Conservation (phyloP, 306 rosid genomes). For the Delonix regia region DNA sequence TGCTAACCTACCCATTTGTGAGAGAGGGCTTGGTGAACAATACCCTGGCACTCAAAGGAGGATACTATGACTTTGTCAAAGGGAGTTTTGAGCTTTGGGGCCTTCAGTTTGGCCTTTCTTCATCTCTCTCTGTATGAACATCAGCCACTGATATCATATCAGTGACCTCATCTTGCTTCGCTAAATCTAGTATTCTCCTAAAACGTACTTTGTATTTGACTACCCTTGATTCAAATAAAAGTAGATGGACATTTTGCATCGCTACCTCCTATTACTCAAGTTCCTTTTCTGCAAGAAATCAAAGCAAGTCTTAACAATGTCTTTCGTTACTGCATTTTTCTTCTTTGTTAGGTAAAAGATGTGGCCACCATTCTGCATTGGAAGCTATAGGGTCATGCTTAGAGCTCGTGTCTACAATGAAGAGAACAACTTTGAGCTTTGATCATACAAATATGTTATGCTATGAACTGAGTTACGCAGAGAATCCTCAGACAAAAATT, state of each 20-base stretch:
- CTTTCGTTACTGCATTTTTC: constrained; percentile 51
- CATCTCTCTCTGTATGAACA: constrained; percentile 87
- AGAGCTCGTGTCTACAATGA: constrained; percentile 65
- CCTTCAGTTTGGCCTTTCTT: constrained; percentile 74
- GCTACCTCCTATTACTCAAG: background rate
- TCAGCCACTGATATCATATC: constrained; percentile 53
- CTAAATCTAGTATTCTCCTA: constrained; percentile 47
- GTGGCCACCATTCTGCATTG: constrained; percentile 94
- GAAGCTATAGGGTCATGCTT: constrained; percentile 81
- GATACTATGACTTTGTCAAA: constrained; percentile 83
- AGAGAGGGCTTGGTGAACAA: constrained; percentile 88
- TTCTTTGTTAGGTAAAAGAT: constrained; percentile 77
- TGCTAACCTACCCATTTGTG: constrained; percentile 92
- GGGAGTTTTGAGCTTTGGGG: constrained; percentile 92
- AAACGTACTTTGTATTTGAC: constrained; percentile 39
- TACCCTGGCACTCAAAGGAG: constrained; percentile 81
- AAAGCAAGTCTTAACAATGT: background rate
- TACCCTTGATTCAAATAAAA: constrained; percentile 29
- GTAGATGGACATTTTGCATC: constrained; percentile 30
- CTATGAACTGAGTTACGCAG: background rate
- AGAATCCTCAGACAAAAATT: background rate
- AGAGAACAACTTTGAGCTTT: constrained; percentile 43
- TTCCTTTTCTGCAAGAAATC: constrained; percentile 16
- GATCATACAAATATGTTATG: background rate
- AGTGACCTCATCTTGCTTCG: constrained; percentile 52